Evolutionary conservation across 768 basidiomycete genomes (phyloP), one percentile per base, ranked within the genome.

Genomic region (Lactifluus hygrophoroides): DNA sequence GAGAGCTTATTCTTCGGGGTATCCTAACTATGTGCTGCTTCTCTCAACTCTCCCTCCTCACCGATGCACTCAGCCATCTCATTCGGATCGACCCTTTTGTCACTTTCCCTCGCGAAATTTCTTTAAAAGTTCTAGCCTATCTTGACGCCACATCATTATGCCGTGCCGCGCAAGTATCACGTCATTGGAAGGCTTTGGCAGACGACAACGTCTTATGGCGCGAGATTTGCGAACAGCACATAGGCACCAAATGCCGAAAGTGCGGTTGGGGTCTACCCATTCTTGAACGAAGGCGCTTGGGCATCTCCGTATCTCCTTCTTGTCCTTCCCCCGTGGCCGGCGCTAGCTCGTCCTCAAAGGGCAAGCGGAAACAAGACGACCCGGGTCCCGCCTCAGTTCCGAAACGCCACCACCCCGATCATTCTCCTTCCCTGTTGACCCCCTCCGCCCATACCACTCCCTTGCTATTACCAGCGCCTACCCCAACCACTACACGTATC

Each of bases 11-110:
- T 69, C 86, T 99, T 49, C 91, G 90, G 66, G 96, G 96, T 40
- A 81, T 99, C 58, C 84, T 99, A 65, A 97, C 96, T 16, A 98
- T 99, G 93, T 98, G 94, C 71, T 98, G 96, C 74, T 97, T 96
- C 76, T 94, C 90, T 47, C 94, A 99, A 68, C 85, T 99, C 28
- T 97, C 96, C 27, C 88, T 97, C 50, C 86, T 99, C 58, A 88
- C 93, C 30, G 91, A 96, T 62, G 88, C 93, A 53, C 89, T 98
- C 60, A 77, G 84, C 34, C 85, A 90, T 64, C 85, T 97, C 65
- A 97, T 96, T 70, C 86, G 96, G 65, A 86, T 98, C 71, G 96
- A 99, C 70, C 96, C 95, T 10, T 93, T 98, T 72, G 74, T 79
- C 46, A 82, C 92, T 63, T 81, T 99, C 47, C 96, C 96, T 2